Conservation (phyloP, 139 green algal species). For the Tetradesmus lagerheimii region DNA sequence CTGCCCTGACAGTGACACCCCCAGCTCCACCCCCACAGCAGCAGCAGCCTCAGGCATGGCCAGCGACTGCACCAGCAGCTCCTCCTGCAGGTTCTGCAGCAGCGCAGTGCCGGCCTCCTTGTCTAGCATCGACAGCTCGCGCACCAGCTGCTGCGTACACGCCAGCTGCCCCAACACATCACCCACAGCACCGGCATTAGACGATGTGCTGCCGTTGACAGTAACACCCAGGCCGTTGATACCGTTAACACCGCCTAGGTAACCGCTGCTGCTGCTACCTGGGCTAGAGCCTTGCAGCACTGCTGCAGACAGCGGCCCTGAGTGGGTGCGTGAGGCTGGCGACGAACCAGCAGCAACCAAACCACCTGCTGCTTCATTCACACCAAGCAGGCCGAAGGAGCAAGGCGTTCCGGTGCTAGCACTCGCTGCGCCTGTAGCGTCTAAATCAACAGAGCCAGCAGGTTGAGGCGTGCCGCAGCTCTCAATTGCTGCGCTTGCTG, state of each 20-base stretch:
- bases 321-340: neutral
- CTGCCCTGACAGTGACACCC: conserved; percentile 5
- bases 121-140: conserved; percentile 33
- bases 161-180: neutral
- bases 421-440: neutral
- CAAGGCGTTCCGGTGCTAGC: neutral
- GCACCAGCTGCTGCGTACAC: conserved; percentile 39
- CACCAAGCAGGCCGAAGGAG: neutral
- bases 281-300: neutral
- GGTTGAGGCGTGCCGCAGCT: conserved; percentile 13
- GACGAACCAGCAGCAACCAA: neutral
- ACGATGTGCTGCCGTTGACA: neutral
- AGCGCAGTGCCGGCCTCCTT: neutral
- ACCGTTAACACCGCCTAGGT: neutral
- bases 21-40: conserved; percentile 23
- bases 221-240: neutral
- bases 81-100: conserved; percentile 38
- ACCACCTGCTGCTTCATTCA: neutral
- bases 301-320: neutral
- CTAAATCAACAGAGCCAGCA: neutral
- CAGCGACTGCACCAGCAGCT: conserved; percentile 30
- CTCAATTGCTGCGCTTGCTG: conserved; percentile 36
- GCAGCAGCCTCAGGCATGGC: conserved; percentile 36
- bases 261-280: neutral
- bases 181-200: neutral